Base-by-base conservation (phyloP, 805 yeast genomes). In the Candida berthetii region DNA sequence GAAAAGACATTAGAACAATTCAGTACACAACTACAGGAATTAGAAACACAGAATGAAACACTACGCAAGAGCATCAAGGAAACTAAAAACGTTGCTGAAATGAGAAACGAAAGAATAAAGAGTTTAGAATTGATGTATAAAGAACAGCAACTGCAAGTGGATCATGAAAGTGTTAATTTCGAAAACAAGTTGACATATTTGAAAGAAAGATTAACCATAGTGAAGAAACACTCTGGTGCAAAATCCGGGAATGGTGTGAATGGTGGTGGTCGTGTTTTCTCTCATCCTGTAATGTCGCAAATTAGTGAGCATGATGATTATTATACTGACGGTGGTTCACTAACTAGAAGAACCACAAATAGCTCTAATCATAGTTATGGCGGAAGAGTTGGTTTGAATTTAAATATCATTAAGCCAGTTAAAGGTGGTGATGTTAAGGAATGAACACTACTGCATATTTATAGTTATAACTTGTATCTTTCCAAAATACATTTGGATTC, bases 371-470 rank as follows among this genome's bases (percentile, higher is more conserved):
- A 22, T 27, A 39, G 33, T 8, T 13, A 22, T 35, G 22, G 32
- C 29, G 44, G 44, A 10, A 64, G 66, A 45, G 61, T 64, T 17
- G 83, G 83, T 1, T 60, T 78, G 38, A 76, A 78, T 54, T 62
- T 80, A 45, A 61, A 78, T 40, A 81, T 82, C 7, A 77, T 81
- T 16, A 80, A 79, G 55, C 85, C 85, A 1, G 35, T 79, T 32
- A 65, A 80, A 41, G 84, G 85, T 17, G 54, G 49, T 3, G 13
- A 40, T 13, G 31, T 36, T 8, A 40, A 42, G 11, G 24, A 22
- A 22, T 22, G 24, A 22, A 22, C 24, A n/a, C n/a, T n/a, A n/a
- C n/a, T n/a, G n/a, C n/a, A n/a, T n/a, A n/a, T n/a, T n/a, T n/a
- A n/a, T n/a, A n/a, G n/a, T n/a, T n/a, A n/a, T n/a, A n/a, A n/a